phyloP scores from a whole-genome alignment of 352 stramenopile genomes.

The Hyphochytrium catenoides region DNA sequence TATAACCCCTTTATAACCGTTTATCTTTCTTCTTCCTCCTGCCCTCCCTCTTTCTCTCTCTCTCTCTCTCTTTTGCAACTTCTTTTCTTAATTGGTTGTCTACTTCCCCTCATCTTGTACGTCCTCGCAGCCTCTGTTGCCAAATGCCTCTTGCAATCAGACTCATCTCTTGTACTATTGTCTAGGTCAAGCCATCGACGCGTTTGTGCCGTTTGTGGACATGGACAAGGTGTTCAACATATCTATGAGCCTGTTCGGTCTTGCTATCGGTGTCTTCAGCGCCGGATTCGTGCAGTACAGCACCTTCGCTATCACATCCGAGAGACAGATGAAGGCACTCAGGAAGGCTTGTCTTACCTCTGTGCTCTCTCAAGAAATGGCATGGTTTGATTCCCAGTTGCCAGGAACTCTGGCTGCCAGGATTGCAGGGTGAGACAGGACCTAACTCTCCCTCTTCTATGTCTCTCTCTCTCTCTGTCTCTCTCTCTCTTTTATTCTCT shows the following conservation, averaged over 20 bases:
- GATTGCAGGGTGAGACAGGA: slow-evolving; percentile 3
- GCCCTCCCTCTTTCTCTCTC: too few relatives aligned
- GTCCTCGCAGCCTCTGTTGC: too few relatives aligned
- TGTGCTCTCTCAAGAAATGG: slow-evolving; percentile 20
- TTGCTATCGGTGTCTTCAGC: slow-evolving; percentile 17
- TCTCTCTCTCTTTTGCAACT: too few relatives aligned
- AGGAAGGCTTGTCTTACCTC: slow-evolving; percentile 13
- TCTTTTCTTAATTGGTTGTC: too few relatives aligned
- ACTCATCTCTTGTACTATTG: too few relatives aligned
- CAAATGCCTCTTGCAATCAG: too few relatives aligned
- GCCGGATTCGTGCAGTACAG: slow-evolving; percentile 15
- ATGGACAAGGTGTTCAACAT: slow-evolving; percentile 12
- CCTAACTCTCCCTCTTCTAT: too few relatives aligned
- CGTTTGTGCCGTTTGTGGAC: slow-evolving; percentile 14
- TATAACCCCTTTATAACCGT: too few relatives aligned
- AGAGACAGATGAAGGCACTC: slow-evolving; percentile 21
- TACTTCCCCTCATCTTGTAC: too few relatives aligned
- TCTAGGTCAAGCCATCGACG: slow-evolving; percentile 12
- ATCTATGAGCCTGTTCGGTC: slow-evolving; percentile 12
- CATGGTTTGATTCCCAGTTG: slow-evolving; percentile 16
- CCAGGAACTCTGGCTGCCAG: slow-evolving; percentile 2
- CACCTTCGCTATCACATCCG: slow-evolving; percentile 13
- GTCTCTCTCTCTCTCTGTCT: too few relatives aligned
- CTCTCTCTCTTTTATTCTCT: too few relatives aligned
- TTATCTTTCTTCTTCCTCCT: too few relatives aligned